Evolutionary conservation across 495 filamentous ascomycete genomes (phyloP).

Genomic region (Aspergillus saccharolyticus): DNA sequence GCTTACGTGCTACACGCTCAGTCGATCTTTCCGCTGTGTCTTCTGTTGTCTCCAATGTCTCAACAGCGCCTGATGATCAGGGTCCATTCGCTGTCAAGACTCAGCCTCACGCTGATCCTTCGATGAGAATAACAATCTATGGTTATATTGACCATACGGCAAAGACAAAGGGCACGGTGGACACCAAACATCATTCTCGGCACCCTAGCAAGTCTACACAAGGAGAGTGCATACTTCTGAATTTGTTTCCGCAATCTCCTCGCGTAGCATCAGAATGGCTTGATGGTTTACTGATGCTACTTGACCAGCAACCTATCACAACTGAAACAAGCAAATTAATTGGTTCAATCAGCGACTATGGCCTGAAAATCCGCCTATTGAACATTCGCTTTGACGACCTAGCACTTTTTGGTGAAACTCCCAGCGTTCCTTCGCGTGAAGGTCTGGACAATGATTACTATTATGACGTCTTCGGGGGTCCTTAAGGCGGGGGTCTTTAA

Average conservation of each 20-base stretch:
- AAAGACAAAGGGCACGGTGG: conserved; percentile 24
- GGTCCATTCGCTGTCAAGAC: conserved; percentile 55
- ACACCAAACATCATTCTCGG: conserved; percentile 26
- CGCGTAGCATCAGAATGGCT: conserved; percentile 92
- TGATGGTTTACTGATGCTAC: conserved; percentile 89
- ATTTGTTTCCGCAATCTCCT: conserved; percentile 75
- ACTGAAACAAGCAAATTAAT: conserved; percentile 87
- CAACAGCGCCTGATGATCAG: conserved; percentile 46
- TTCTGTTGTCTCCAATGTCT: conserved; percentile 90
- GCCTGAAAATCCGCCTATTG: conserved; percentile 84
- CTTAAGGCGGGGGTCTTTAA: conserved; percentile 14
- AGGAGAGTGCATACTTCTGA: conserved; percentile 63
- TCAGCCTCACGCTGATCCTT: conserved; percentile 42
- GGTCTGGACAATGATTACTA: conserved; percentile 51
- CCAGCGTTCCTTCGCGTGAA: conserved; percentile 42
- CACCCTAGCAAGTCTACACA: conserved; percentile 35
- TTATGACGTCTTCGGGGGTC: conserved; percentile 51
- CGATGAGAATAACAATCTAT: conserved; percentile 88
- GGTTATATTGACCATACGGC: conserved; percentile 48
- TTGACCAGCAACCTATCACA: conserved; percentile 96
- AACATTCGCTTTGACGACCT: conserved; percentile 85
- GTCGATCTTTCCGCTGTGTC: conserved; percentile 86
- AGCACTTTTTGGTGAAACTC: conserved; percentile 41
- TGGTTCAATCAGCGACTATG: conserved; percentile 78
- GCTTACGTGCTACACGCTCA: conserved; percentile 24